phyloP scores from a whole-genome alignment of 805 yeast species.

The Metschnikowia shivogae region DNA sequence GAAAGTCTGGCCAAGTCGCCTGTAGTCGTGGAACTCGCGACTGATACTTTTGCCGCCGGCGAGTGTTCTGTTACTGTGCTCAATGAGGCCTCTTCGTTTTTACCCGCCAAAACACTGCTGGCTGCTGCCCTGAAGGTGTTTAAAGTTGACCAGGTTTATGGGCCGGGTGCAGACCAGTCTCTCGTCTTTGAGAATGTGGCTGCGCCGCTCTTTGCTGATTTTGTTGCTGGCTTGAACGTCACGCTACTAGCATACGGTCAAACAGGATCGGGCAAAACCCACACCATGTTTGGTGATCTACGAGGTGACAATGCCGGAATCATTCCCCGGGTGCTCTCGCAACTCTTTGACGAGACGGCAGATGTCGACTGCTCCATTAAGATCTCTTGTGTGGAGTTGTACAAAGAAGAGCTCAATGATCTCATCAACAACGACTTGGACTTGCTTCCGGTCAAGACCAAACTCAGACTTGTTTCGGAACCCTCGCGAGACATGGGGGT shows the following conservation, averaged over 20 bases:
- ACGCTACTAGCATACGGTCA: conserved; percentile 78
- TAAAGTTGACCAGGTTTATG: conserved; percentile 76
- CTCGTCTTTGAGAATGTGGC: conserved; percentile 66
- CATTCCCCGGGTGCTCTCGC: conserved; percentile 44
- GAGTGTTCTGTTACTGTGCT: conserved; percentile 21
- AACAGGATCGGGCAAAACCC: conserved; percentile 88
- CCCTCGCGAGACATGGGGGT: conserved; percentile 2
- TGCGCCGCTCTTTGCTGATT: conserved; percentile 67
- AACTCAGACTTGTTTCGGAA: conserved; percentile 16
- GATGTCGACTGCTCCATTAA: conserved; percentile 57
- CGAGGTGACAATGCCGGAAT: conserved; percentile 49
- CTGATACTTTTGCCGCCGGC: conserved; percentile 20
- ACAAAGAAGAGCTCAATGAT: conserved; percentile 82
- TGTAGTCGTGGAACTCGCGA: conserved; percentile 45
- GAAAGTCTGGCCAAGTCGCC: conserved; percentile 46
- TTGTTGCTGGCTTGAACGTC: conserved; percentile 57
- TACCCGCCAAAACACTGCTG: conserved; percentile 20
- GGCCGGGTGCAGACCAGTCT: conserved; percentile 74
- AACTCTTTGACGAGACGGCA: conserved; percentile 43
- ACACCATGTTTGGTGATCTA: conserved; percentile 58
- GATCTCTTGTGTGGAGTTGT: conserved; percentile 78
- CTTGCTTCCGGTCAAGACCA: conserved; percentile 21
- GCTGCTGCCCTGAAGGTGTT: conserved; percentile 30
- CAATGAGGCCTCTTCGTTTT: conserved; percentile 18
- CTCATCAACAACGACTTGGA: conserved; percentile 48